phyloP scores from a whole-genome alignment of 805 yeast species.

The Metahyphopichia silvanorum region DNA sequence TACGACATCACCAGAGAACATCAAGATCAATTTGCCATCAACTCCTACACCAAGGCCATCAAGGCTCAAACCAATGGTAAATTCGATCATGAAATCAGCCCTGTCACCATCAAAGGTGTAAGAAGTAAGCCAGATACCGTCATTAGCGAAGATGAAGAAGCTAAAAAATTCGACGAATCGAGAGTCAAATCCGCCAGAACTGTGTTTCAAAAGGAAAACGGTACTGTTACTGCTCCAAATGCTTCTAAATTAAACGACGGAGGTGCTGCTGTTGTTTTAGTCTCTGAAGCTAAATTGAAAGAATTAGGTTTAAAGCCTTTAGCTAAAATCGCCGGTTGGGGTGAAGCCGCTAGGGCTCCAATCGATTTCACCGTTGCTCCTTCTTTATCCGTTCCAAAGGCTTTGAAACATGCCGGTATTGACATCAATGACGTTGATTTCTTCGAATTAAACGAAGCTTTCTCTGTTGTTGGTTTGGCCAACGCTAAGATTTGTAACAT shows the following conservation, averaged over 20 bases:
- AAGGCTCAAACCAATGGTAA: conserved; percentile 78
- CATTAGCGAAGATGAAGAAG: conserved; percentile 81
- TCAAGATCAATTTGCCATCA: conserved; percentile 86
- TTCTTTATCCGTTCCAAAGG: conserved; percentile 92
- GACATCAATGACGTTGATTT: conserved; percentile 69
- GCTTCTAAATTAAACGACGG: conserved; percentile 97
- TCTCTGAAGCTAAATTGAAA: conserved; percentile 77
- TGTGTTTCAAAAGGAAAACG: conserved; percentile 89
- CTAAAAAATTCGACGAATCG: conserved; percentile 68
- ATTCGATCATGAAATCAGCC: conserved; percentile 78
- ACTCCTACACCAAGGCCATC: conserved; percentile 83
- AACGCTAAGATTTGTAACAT: conserved; percentile 69
- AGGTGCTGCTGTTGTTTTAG: conserved; percentile 91
- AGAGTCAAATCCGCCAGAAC: conserved; percentile 84
- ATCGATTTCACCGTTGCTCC: conserved; percentile 96
- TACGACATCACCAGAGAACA: conserved; percentile 73
- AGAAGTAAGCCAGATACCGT: conserved; percentile 83
- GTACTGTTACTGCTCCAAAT: conserved; percentile 96
- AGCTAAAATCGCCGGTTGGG: conserved; percentile 91
- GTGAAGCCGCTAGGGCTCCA: conserved; percentile 96
- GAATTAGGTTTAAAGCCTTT: conserved; percentile 87
- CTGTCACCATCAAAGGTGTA: conserved; percentile 82
- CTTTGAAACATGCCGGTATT: conserved; percentile 80
- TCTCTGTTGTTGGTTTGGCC: conserved; percentile 93
- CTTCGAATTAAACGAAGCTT: conserved; percentile 97